Base-by-base conservation (phyloP, 495 filamentous ascomycete genomes). In the Penicillium daleae region DNA sequence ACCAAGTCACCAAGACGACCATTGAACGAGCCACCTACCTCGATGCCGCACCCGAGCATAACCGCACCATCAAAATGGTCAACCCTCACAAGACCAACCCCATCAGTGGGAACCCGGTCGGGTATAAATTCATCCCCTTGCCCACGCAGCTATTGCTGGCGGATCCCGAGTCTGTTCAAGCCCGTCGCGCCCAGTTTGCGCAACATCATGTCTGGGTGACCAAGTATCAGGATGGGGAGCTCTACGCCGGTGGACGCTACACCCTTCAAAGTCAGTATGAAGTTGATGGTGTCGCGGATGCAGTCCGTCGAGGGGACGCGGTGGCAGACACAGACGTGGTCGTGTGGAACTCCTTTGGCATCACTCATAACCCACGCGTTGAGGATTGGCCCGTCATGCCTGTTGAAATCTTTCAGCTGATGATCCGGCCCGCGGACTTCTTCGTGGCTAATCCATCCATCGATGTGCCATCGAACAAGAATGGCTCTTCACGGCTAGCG, bases 191-290 rank as follows among this genome's bases (percentile, higher is more conserved):
- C 12, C 92, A 96, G 72, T 97, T 95, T 67, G 90, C 91, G 0
- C 91, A 94, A 69, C 90, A 90, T 63, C 89, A 92, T 64, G 80
- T 97, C 48, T 97, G 93, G 80, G 88, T 96, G 4, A 94, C 92
- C 0, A 84, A 85, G 33, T 87, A 96, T 75, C 80, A 76, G 6
- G 93, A 96, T 42, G 86, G 81, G 7, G 94, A 97, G 75, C 78
- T 96, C 5, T 97, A 88, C 68, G 88, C 94, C 0, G 93, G 89
- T 21, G 93, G 93, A 1, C 83, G 87, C 62, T 97, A 94, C 72
- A 97, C 94, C 1, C 91, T 96, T 64, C 93, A 97, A 77, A 90
- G 87, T 27, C 74, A 77, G 57, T 49, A 63, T 17, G 79, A 81
- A 49, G 77, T 88, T 12, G 89, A 86, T 15, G 91, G 90, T 4